phyloP scores from a whole-genome alignment of 164 flowering plant species.

The Sedum album region DNA sequence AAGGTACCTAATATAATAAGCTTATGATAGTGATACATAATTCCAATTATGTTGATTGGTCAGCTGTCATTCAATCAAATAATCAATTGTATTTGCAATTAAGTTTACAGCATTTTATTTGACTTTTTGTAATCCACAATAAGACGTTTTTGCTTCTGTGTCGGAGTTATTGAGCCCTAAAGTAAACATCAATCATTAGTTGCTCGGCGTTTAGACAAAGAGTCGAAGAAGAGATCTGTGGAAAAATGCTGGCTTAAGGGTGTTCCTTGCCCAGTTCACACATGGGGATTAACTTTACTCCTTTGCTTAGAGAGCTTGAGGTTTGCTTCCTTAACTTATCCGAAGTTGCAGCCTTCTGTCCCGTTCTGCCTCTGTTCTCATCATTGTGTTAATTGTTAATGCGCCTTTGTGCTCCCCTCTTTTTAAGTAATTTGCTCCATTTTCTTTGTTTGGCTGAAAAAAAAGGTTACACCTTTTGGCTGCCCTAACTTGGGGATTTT shows the following conservation, averaged over 20 bases:
- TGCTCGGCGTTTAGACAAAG: conserved; percentile 2
- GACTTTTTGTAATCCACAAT: not conserved
- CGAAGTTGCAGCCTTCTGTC: not conserved
- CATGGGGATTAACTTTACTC: conserved; percentile 39
- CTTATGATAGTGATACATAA: not conserved
- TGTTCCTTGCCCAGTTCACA: conserved; percentile 35
- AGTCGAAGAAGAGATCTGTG: not conserved
- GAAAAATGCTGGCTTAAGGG: conserved; percentile 44
- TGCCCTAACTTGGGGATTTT: not conserved
- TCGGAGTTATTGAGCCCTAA: conserved; percentile 3
- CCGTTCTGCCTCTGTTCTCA: conserved; percentile 1
- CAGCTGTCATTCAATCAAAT: conserved; percentile 2
- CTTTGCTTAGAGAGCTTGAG: conserved; percentile 65
- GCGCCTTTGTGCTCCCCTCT: not conserved
- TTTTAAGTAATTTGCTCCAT: not conserved
- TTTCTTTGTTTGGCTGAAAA: not conserved
- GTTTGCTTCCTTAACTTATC: conserved; percentile 21
- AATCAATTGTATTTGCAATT: not conserved
- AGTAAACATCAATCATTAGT: not conserved
- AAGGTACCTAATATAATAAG: too few species aligned
- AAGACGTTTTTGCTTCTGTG: not conserved
- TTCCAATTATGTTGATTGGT: conserved; percentile 3
- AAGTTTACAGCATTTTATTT: not conserved
- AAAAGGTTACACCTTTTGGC: not conserved
- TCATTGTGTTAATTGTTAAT: not conserved